phyloP scores from a whole-genome alignment of 306 rosid genomes.

The Astragalus glycyphyllos region DNA sequence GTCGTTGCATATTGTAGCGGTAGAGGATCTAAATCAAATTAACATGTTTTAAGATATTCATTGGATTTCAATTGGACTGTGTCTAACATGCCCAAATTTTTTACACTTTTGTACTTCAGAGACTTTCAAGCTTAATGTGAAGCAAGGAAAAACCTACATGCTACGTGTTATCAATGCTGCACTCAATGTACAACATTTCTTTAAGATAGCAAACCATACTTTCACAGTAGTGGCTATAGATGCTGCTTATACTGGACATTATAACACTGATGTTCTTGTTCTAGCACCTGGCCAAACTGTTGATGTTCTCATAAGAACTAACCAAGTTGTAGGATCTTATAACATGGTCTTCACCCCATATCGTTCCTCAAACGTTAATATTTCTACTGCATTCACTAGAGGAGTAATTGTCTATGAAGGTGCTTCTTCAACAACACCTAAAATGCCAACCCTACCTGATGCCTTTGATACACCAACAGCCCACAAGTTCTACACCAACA shows the following conservation, averaged over 20 bases:
- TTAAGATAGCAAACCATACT: constrained; percentile 65
- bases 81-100: too few relatives aligned
- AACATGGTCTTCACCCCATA: constrained; percentile 59
- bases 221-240: constrained; percentile 71
- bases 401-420: constrained; percentile 53
- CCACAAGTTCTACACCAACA: constrained; percentile 54
- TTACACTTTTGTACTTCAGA: too few relatives aligned
- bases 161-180: too few relatives aligned
- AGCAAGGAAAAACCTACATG: too few relatives aligned
- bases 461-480: constrained; percentile 53
- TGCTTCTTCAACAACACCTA: constrained; percentile 32
- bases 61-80: too few relatives aligned
- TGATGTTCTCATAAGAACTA: constrained; percentile 56
- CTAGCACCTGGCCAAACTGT: constrained; percentile 66
- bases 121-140: too few relatives aligned
- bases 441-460: constrained; percentile 56
- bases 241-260: constrained; percentile 58
- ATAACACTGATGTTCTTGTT: constrained; percentile 53
- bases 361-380: rapidly evolving
- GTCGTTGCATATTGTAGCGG: too few relatives aligned
- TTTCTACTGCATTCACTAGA: constrained; percentile 44
- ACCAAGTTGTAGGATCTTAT: constrained; percentile 55
- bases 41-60: too few relatives aligned
- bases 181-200: constrained; percentile 52
- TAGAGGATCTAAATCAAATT: too few relatives aligned